These are phyloP conservation scores for Hyaloscypha variabilis DNA, from an alignment of 495 filamentous ascomycete species.

Conservation along the genomic window DNA sequence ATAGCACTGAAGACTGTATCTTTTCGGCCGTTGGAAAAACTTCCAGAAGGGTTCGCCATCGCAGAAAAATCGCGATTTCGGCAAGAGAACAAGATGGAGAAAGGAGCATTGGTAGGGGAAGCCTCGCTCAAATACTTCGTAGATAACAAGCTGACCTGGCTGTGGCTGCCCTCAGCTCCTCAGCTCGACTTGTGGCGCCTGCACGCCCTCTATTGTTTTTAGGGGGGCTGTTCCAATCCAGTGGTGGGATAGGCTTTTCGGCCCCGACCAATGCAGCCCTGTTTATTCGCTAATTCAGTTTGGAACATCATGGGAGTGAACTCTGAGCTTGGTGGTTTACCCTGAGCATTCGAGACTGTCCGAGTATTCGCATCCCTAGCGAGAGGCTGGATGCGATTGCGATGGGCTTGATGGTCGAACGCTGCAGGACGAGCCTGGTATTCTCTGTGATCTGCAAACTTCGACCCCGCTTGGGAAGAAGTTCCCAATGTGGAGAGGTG, in stretches of 20 bases:
- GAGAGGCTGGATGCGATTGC: not conserved
- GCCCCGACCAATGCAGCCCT: not conserved
- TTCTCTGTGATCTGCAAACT: not conserved
- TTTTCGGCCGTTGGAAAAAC: not conserved
- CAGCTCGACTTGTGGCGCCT: not conserved
- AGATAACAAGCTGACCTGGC: not conserved
- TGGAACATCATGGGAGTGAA: not conserved
- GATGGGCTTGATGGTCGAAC: not conserved
- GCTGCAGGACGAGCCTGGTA: not conserved
- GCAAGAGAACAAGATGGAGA: not conserved
- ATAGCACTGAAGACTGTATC: not conserved
- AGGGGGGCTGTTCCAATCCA: not conserved
- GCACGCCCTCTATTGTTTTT: not conserved
- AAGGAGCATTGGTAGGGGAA: not conserved
- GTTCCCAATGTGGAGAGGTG: not conserved
- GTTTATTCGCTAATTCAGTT: not conserved
- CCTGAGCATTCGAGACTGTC: not conserved
- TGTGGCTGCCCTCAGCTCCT: not conserved
- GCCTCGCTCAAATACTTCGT: not conserved
- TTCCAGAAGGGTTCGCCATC: not conserved
- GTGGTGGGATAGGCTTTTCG: not conserved
- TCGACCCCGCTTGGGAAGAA: not conserved
- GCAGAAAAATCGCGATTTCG: not conserved
- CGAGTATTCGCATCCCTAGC: not conserved
- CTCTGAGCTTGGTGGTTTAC: not conserved